Conservation (phyloP, 1,284 basidiomycete genomes). For the Melampsora medusae region DNA sequence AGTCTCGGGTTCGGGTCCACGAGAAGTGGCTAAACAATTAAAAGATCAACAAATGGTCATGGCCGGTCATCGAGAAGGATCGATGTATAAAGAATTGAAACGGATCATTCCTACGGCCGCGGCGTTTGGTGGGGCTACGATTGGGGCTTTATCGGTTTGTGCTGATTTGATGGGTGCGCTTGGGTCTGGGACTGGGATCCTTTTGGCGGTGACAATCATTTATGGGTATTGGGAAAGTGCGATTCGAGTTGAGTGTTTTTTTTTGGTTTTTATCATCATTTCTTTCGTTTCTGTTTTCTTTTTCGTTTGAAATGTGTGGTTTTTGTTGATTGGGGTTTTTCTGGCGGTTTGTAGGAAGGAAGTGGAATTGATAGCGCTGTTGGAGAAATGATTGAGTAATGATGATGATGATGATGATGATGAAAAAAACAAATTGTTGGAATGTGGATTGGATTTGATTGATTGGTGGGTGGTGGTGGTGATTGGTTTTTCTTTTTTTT, state of each 20-base stretch:
- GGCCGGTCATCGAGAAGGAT: slow-evolving; percentile 92
- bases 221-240: slow-evolving; percentile 68
- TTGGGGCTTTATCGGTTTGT: slow-evolving; percentile 85
- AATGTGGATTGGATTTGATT: too few species aligned
- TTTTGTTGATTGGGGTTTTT: not conserved
- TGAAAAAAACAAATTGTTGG: not conserved
- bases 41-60: slow-evolving; percentile 99
- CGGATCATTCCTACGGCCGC: slow-evolving; percentile 95
- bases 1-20: slow-evolving; percentile 88
- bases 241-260: slow-evolving; percentile 32
- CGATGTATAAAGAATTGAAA: slow-evolving; percentile 99
- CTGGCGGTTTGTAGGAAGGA: slow-evolving; percentile 24
- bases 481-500: too few species aligned
- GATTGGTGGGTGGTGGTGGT: too few species aligned
- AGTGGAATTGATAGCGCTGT: slow-evolving; percentile 43
- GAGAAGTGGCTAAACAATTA: slow-evolving; percentile 95
- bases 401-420: not conserved
- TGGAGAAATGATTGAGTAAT: slow-evolving; percentile 27
- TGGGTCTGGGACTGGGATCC: slow-evolving; percentile 92
- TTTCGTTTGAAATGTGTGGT: not conserved
- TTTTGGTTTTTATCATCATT: not conserved
- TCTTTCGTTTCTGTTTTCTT: not conserved
- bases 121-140: slow-evolving; percentile 91
- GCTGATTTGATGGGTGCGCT: slow-evolving; percentile 97
- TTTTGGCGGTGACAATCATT: slow-evolving; percentile 97